phyloP scores from a whole-genome alignment of 2,329 filamentous ascomycete genomes.

The Botrytis galanthina region DNA sequence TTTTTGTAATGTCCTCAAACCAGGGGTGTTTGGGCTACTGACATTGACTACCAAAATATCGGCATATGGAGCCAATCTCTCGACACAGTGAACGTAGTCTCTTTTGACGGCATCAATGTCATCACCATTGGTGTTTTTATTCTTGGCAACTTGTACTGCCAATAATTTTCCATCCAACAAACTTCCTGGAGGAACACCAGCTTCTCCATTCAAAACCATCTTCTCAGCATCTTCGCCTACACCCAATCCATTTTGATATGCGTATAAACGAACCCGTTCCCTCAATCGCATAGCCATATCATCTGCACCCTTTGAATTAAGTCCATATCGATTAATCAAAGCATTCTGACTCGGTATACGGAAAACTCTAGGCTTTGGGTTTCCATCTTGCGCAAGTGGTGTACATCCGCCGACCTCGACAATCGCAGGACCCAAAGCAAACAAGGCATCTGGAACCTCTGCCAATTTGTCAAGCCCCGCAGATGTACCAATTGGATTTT shows the following conservation, averaged over 20 bases:
- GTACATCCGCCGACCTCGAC: conserved; percentile 93
- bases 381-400: conserved; percentile 81
- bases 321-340: conserved; percentile 91
- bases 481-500: conserved; percentile 91
- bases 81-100: conserved; percentile 87
- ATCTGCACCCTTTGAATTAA: conserved; percentile 90
- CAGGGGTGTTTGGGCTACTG: conserved; percentile 93
- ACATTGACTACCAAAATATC: conserved; percentile 98
- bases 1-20: conserved; percentile 82
- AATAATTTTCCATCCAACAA: conserved; percentile 73
- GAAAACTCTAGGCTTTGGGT: conserved; percentile 85
- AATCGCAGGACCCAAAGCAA: conserved; percentile 79
- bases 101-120: conserved; percentile 80
- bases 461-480: conserved; percentile 94
- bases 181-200: conserved; percentile 78
- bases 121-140: conserved; percentile 83
- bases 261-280: conserved; percentile 74
- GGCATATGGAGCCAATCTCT: conserved; percentile 78
- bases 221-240: conserved; percentile 61
- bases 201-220: conserved; percentile 73
- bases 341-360: conserved; percentile 79
- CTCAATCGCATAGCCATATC: conserved; percentile 77
- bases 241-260: conserved; percentile 66
- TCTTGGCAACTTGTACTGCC: conserved; percentile 94
- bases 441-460: conserved; percentile 79